Conservation (phyloP, 164 flowering plant genomes). For the Houttuynia cordata region DNA sequence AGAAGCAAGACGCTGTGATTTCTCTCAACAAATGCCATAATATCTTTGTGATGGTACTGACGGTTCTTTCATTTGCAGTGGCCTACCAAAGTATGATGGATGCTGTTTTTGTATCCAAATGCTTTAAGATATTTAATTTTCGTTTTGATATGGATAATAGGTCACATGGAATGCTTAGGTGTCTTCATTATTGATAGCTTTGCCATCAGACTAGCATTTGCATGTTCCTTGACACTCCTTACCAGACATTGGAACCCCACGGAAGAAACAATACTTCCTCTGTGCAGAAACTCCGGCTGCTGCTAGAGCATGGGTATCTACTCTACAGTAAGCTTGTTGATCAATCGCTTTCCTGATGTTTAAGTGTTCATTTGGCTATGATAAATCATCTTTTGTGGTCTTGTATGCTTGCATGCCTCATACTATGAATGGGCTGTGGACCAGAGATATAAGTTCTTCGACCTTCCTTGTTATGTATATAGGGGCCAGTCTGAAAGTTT, state of each 20-base stretch:
- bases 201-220: not conserved
- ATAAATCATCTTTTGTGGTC: not conserved
- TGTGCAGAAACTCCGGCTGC: slow-evolving; percentile 99
- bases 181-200: not conserved
- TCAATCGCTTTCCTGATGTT: not conserved
- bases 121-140: not conserved
- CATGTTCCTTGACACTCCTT: slow-evolving; percentile 28
- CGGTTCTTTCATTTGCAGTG: slow-evolving; percentile 34
- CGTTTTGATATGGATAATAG: not conserved
- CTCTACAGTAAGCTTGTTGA: slow-evolving; percentile 68
- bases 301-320: slow-evolving; percentile 96
- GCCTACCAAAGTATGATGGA: slow-evolving; percentile 91
- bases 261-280: slow-evolving; percentile 83
- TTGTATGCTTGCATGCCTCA: not conserved
- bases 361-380: not conserved
- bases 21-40: not conserved
- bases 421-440: not conserved
- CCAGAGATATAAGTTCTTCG: not conserved
- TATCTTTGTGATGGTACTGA: slow-evolving; percentile 9
- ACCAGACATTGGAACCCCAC: slow-evolving; percentile 90
- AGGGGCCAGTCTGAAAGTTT: not conserved
- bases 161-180: not conserved
- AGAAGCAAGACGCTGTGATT: not conserved
- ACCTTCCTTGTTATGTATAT: not conserved
- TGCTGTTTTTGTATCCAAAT: slow-evolving; percentile 96